These are phyloP conservation scores for Neurospora cerealis DNA, from an alignment of 495 filamentous ascomycete species.

Conservation along the genomic window DNA sequence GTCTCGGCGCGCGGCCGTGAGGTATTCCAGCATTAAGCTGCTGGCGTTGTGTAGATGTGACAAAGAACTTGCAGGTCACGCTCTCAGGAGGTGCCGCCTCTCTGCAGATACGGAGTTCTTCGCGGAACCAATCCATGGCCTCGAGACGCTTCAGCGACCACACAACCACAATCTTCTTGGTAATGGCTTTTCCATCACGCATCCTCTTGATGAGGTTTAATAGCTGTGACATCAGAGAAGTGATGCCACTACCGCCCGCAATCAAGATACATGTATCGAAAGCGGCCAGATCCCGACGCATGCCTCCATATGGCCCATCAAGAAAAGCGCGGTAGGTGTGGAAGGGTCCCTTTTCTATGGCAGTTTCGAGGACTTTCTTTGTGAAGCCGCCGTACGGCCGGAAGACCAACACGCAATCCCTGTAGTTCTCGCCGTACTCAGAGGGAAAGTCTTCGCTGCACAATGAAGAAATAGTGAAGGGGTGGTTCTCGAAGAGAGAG, in stretches of 20 bases:
- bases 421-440: constrained; percentile 72
- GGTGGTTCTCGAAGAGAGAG: constrained; percentile 82
- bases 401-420: constrained; percentile 85
- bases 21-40: constrained; percentile 13
- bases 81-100: constrained; percentile 74
- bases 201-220: constrained; percentile 90
- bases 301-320: constrained; percentile 90
- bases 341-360: constrained; percentile 70
- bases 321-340: constrained; percentile 83
- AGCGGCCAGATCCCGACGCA: constrained; percentile 81
- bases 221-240: constrained; percentile 81
- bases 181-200: constrained; percentile 85
- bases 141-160: constrained; percentile 87
- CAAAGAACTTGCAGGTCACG: constrained; percentile 88
- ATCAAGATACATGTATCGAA: constrained; percentile 91
- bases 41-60: constrained; percentile 62
- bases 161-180: constrained; percentile 77
- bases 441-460: constrained; percentile 80
- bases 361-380: constrained; percentile 61
- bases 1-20: constrained; percentile 43
- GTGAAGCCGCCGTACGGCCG: constrained; percentile 88
- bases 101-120: constrained; percentile 82
- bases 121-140: constrained; percentile 96
- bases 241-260: constrained; percentile 90
- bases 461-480: constrained; percentile 89